A percentile compares a stretch with the other conserved stretches of the same genome.
Evolutionary conservation across 345 rosid species (phyloP).

Genomic region (Toxicodendron radicans): DNA sequence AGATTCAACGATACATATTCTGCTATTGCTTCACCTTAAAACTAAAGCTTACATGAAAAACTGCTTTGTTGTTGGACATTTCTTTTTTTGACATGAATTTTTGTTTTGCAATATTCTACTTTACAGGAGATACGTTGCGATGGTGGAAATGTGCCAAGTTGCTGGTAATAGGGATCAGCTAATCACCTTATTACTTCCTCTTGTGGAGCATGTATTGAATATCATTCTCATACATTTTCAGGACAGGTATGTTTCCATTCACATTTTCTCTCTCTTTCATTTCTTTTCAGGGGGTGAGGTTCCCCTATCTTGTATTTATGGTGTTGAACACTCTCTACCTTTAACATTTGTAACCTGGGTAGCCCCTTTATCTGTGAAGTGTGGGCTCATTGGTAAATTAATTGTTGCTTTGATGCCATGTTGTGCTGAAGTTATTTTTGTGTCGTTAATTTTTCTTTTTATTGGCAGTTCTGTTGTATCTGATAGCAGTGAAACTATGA

Average conservation of each 20-base stretch:
- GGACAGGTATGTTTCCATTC: slow-evolving; percentile 54
- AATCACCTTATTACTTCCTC: slow-evolving; percentile 65
- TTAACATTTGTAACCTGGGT: neutral
- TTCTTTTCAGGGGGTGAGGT: neutral
- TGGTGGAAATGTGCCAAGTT: slow-evolving; percentile 92
- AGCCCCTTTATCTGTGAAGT: neutral
- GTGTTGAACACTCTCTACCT: neutral
- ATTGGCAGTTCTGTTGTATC: slow-evolving; percentile 47
- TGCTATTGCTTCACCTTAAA: slow-evolving; percentile 9
- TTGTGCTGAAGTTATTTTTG: neutral
- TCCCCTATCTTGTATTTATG: neutral
- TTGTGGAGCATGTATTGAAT: slow-evolving; percentile 75
- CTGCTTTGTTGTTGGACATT: neutral
- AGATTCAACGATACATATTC: neutral
- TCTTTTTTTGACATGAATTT: neutral
- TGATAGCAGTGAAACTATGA: slow-evolving; percentile 30
- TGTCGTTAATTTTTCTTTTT: neutral
- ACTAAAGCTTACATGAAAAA: slow-evolving; percentile 4
- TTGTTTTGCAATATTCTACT: neutral
- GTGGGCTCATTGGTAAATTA: neutral
- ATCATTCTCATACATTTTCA: slow-evolving; percentile 75
- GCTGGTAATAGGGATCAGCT: slow-evolving; percentile 77
- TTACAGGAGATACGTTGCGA: slow-evolving; percentile 88
- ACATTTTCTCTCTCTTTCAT: neutral
- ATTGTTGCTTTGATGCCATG: neutral